Base-by-base conservation (phyloP, 805 yeast species). In the Scheffersomyces amazonensis region DNA sequence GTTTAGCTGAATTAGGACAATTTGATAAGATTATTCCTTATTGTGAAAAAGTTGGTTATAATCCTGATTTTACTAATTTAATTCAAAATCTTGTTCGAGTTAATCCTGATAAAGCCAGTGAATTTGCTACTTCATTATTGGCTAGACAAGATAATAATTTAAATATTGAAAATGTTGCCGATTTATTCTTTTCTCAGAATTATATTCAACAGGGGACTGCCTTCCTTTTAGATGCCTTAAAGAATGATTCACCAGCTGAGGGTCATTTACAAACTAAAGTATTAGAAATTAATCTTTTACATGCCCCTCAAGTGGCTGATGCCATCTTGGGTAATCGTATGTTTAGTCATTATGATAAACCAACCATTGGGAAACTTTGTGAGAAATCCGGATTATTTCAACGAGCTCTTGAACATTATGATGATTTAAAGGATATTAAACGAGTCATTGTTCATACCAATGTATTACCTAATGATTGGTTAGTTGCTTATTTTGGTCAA, bases 281-380 rank as follows among this genome's bases (percentile, higher is more conserved):
- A 36, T 77, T 93, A 50, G 99, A 93, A 66, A 88, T 87, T 50
- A 93, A 93, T 64, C 73, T 93, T 60, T 64, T 87, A 58, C 95
- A 90, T 61, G 99, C 99, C 13, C 99, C 99, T 36, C 99, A 93
- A 74, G 99, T 93, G 40, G 99, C 99, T 31, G 99, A 93, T 66
- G 99, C 99, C 16, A 93, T 93, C 49, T 75, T 93, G 54, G 96
- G 97, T 43, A 93, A 91, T 64, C 81, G 83, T 43, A 91, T 93
- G 87, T 93, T 95, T 70, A 80, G 90, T 49, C 96, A 90, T 60
- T 93, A 87, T 63, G 99, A 93, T 64, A 85, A 87, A 53, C 89
- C 95, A 52, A 83, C 95, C 25, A 83, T 93, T 58, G 99, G 98
- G 16, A 76, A 81, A 42, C 75, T 95, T 49, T 81, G 96, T 64